Base-by-base conservation (phyloP, 805 yeast genomes). In the Kurtzmaniella cleridarum region DNA sequence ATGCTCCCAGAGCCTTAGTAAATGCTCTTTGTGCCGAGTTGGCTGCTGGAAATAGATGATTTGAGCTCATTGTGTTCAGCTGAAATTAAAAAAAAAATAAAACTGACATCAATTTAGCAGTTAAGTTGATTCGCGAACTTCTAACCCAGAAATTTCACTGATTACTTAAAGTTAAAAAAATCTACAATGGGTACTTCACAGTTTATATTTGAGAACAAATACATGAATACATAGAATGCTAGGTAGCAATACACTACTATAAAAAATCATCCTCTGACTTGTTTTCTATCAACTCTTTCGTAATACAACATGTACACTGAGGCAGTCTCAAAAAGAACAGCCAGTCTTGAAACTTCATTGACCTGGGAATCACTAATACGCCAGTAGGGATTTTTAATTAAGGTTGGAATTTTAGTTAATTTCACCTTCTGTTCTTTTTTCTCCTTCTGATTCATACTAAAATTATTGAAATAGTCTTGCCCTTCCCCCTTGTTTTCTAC, bases 251-350 rank as follows among this genome's bases (percentile, higher is more conserved):
- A 5, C 24, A 20, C 24, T 20, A 5, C 24, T 20, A 20, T 20
- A 20, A 20, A 5, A 20, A 5, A 8, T 20, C 8, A 20, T 17
- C 31, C 15, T 24, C 42, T 50, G n/a, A 54, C 41, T 41, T 51
- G 53, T 30, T 49, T 49, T 36, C 51, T 55, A 38, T 70, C 75
- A 15, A 69, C 61, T 42, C 76, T 62, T 55, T 90, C 95, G 54
- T 85, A 93, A 52, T 85, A 83, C 38, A 91, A 62, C 84, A 91
- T 76, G 59, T 91, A 91, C 1, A 79, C 96, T n/a, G 84, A 87
- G 23, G 77, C 68, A 24, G 77, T 76, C 51, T 88, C 95, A 39
- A 63, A 67, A 31, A 86, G 61, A 1, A 90, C 84, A 12, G 80
- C 78, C 0, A 64, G 59, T 2, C 64, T 54, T 10, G 75, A 67